Conservation (phyloP, 345 rosid genomes). For the Arabis hirsuta region DNA sequence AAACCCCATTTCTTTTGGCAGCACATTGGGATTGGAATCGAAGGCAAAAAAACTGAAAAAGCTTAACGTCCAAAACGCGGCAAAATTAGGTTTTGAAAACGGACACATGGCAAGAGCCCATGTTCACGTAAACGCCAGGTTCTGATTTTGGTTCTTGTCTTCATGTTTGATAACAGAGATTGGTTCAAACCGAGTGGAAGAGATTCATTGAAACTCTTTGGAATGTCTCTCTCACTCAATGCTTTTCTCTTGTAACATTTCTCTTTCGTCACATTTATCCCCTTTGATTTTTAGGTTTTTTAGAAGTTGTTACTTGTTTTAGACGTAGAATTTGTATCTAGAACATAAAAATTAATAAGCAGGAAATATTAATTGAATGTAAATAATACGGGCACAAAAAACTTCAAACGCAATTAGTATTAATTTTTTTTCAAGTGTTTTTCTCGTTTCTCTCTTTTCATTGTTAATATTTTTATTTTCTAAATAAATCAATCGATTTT, state of each 20-base stretch:
- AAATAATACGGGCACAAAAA: too few species aligned
- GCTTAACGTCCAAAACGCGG: slow-evolving; percentile 36
- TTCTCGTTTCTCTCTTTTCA: too few species aligned
- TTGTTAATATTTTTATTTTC: too few species aligned
- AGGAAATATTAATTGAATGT: too few species aligned
- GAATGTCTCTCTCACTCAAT: slow-evolving; percentile 23
- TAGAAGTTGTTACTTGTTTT: slow-evolving; percentile 4
- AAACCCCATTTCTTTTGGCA: neutral
- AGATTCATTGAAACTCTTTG: slow-evolving; percentile 37
- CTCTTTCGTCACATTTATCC: slow-evolving; percentile 17
- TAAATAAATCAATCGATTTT: too few species aligned
- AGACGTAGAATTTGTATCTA: neutral
- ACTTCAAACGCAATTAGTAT: too few species aligned
- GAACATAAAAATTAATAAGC: neutral
- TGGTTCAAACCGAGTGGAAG: slow-evolving; percentile 20
- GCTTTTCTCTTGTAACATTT: neutral
- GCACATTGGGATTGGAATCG: neutral
- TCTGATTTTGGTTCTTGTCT: slow-evolving; percentile 19
- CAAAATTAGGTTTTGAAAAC: slow-evolving; percentile 32
- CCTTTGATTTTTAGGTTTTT: neutral
- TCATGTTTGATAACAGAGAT: slow-evolving; percentile 23
- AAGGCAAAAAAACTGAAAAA: slow-evolving; percentile 14
- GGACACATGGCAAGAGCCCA: slow-evolving; percentile 32
- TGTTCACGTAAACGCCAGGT: slow-evolving; percentile 21
- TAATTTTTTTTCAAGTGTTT: too few species aligned